Evolutionary conservation across 306 rosid species (phyloP).

Genomic region (Lathyrus aphaca): DNA sequence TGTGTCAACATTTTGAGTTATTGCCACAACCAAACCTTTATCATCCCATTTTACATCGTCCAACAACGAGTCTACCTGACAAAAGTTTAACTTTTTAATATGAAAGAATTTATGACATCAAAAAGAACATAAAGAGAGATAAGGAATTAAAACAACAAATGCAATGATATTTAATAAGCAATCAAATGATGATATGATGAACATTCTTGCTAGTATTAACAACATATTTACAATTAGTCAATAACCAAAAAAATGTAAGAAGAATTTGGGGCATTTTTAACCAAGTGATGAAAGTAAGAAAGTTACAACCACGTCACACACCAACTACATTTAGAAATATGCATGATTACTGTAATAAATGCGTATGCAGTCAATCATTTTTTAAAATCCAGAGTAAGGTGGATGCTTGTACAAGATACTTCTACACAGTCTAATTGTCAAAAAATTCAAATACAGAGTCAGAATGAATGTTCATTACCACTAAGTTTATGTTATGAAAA

Average conservation of each 20-base stretch:
- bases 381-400: slow-evolving; percentile 9
- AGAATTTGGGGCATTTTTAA: slow-evolving; percentile 2
- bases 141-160: slow-evolving; percentile 9
- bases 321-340: slow-evolving; percentile 17
- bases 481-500: too few relatives aligned
- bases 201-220: slow-evolving; percentile 17
- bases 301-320: slow-evolving; percentile 1
- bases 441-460: neutral
- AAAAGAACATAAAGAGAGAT: neutral
- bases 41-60: slow-evolving; percentile 84
- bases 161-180: slow-evolving; percentile 23
- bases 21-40: slow-evolving; percentile 84
- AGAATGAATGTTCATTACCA: slow-evolving; percentile 12
- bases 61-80: slow-evolving; percentile 73
- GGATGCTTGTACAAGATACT: neutral
- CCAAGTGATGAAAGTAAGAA: neutral
- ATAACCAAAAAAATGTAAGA: slow-evolving; percentile 7
- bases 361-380: slow-evolving; percentile 16
- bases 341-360: slow-evolving; percentile 11
- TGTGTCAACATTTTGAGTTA: slow-evolving; percentile 90
- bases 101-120: slow-evolving; percentile 1
- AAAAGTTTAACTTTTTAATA: slow-evolving; percentile 27
- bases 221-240: slow-evolving; percentile 11
- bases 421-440: slow-evolving; percentile 20
- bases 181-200: neutral